Base-by-base conservation (phyloP, 768 basidiomycete species). In the Psilocybe cubensis region DNA sequence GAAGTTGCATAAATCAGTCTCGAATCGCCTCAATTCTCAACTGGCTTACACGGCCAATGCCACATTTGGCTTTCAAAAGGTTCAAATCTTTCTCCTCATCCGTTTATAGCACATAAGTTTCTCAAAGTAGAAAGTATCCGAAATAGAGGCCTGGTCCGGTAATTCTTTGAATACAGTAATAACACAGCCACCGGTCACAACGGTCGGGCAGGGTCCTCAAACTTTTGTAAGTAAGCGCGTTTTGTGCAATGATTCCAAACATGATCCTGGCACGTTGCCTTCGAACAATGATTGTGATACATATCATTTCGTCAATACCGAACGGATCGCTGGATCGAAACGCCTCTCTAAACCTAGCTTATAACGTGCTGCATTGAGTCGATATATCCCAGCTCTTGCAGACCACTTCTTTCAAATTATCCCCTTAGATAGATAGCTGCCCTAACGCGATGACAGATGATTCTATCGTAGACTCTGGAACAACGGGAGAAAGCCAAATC, bases 401-500 rank as follows among this genome's bases (percentile, higher is more conserved):
- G 35, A 11, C n/a, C 7, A 14, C 35, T 14, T 38, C 35, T 38
- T 12, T 38, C n/a, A n/a, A n/a, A n/a, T n/a, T n/a, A n/a, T n/a
- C n/a, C n/a, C n/a, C n/a, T n/a, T n/a, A n/a, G n/a, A n/a, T n/a
- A n/a, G n/a, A n/a, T n/a, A n/a, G n/a, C n/a, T n/a, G n/a, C n/a
- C 14, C 35, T 14, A 4, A 14, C 11, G n/a, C 35, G 35, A 38
- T 38, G 35, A 6, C 35, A 5, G 14, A 38, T 14, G 35, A 38
- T n/a, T 5, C 8, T n/a, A 38, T 38, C 8, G 12, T n/a, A n/a
- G 35, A 38, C n/a, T 29, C 57, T 3, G 43, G 18, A 3, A n/a
- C 35, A 7, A 42, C 40, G n/a, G n/a, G n/a, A 14, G 27, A 44
- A 61, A 17, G 29, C 24, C 41, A 62, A 45, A 48, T 52, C 14